Evolutionary conservation across 176 grass and related monocot genomes (phyloP), one percentile per base, ranked within the genome.

Genomic region (Avena sativa): DNA sequence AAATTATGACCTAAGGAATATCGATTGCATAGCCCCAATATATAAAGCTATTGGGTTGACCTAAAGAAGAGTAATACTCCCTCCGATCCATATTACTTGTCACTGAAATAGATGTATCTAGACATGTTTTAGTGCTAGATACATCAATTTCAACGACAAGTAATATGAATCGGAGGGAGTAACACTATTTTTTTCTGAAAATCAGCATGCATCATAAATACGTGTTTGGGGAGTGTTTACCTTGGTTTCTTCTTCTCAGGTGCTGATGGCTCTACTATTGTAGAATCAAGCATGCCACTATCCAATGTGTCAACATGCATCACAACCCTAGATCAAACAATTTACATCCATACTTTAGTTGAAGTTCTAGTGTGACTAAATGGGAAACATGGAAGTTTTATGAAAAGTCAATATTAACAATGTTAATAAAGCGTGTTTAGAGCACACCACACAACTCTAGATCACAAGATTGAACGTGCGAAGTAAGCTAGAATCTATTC

Each of bases 321-420:
- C 43, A 8, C 43, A 44, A 74, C 44, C 71, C 71, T 74, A 74
- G 10, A 43, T 49, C 44, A 74, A 74, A 73, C 11, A 73, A 73
- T n/a, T 73, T 73, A 47, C 70, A 73, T 23, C 8, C 0, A 25
- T 49, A 4, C 16, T 56, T 56, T 56, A 19, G 1, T 56, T 15
- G 34, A 56, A 56, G 4, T 56, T 56, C 15, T 56, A 56, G 7
- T 56, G 53, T 56, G 15, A 56, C 53, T 56, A 56, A 17, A 19
- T 6, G 1, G 15, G 14, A 56, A 1, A 5, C 53, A 17, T 56
- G 15, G 5, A 56, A 56, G 53, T 56, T 15, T 56, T 56, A 56
- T 56, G 14, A 52, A 16, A 15, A 56, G 6, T 16, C 53, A 17
- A 36, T 36, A 30, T 36, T 68, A 66, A 8, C 4, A 12, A 32